phyloP scores from a whole-genome alignment of 2,329 filamentous ascomycete genomes.

The Ustilaginoidea virens region DNA sequence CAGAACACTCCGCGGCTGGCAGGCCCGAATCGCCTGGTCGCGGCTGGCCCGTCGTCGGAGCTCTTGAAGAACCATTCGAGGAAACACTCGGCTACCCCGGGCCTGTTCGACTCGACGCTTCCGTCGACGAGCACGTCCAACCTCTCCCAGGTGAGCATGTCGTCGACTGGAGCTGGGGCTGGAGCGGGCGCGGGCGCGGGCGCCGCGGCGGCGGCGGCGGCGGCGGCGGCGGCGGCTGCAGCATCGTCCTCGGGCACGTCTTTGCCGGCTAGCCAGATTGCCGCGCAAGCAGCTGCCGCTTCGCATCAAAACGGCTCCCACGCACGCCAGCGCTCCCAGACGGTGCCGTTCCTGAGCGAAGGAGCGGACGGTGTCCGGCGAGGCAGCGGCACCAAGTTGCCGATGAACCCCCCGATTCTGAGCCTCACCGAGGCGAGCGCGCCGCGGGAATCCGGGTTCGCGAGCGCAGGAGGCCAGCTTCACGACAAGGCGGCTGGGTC shows the following conservation, averaged over 20 bases:
- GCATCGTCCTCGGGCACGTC: constrained; percentile 8
- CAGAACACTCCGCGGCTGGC: constrained; percentile 46
- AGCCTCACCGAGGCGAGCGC: constrained; percentile 51
- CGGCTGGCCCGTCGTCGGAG: constrained; percentile 15
- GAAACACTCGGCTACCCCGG: constrained; percentile 59
- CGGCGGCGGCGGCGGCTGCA: constrained; percentile 16
- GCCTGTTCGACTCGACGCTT: constrained; percentile 60
- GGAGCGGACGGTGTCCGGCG: constrained; percentile 28
- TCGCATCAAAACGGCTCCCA: constrained; percentile 38
- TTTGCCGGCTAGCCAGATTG: constrained; percentile 58
- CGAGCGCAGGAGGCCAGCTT: constrained; percentile 33
- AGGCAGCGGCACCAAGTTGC: constrained; percentile 28
- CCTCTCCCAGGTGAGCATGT: constrained; percentile 32
- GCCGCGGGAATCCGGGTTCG: constrained; percentile 40
- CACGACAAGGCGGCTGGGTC: constrained; percentile 43
- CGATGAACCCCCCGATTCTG: constrained; percentile 45
- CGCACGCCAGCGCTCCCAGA: constrained; percentile 56
- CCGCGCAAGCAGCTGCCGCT: constrained; percentile 63
- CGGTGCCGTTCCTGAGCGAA: constrained; percentile 43
- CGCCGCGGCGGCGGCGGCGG: constrained; percentile 22
- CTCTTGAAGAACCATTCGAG: constrained; percentile 33
- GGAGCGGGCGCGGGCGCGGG: constrained; percentile 15
- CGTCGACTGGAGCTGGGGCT: too few relatives aligned
- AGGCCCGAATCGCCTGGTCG: constrained; percentile 11
- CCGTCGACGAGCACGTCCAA: constrained; percentile 45